Conservation (phyloP, 257 asterid genomes). For the Verbascum thapsus region DNA sequence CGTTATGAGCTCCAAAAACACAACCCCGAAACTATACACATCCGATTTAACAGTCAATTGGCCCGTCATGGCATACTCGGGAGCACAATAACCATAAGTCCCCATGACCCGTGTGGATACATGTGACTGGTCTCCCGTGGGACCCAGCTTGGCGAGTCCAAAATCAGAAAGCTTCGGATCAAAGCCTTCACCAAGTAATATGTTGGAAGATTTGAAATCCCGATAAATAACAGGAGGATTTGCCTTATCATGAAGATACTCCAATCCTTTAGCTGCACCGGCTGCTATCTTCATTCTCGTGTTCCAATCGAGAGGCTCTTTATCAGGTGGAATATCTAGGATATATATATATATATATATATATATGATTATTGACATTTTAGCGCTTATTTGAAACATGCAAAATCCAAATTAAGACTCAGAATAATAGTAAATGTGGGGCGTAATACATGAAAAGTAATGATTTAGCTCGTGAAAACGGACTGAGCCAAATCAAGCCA, state of each 20-base stretch:
- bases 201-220: conserved; percentile 97
- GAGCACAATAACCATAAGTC: conserved; percentile 98
- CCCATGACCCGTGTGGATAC: conserved; percentile 99
- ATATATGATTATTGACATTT: conserved; percentile 15
- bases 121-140: conserved; percentile 97
- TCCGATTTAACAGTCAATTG: conserved; percentile 95
- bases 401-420: neutral
- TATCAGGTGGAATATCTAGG: conserved; percentile 84
- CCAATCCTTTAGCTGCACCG: conserved; percentile 99
- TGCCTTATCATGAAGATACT: conserved; percentile 96
- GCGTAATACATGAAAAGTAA: no score
- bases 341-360: no score
- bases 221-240: conserved; percentile 95
- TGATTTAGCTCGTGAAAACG: no score
- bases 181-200: conserved; percentile 82
- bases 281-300: conserved; percentile 98
- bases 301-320: conserved; percentile 96
- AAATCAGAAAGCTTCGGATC: conserved; percentile 91
- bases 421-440: neutral
- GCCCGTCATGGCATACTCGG: conserved; percentile 99
- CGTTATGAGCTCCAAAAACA: conserved; percentile 91
- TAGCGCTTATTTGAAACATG: neutral
- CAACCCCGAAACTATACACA: conserved; percentile 97
- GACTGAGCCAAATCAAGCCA: no score
- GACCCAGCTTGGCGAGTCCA: conserved; percentile 99